Conservation (phyloP, 2,329 filamentous ascomycete genomes). For the Fusarium caatingaense region DNA sequence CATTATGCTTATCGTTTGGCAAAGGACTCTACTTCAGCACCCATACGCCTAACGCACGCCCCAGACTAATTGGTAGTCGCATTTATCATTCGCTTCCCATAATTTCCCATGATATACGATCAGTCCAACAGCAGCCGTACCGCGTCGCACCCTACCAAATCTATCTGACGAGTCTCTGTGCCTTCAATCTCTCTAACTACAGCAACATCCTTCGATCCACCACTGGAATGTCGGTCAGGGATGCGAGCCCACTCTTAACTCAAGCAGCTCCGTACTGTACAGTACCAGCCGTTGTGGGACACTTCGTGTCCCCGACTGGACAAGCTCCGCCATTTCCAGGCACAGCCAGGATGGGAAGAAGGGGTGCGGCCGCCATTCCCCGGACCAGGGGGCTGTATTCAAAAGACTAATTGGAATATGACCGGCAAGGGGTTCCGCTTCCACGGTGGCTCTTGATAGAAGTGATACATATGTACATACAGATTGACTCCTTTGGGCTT, state of each 20-base stretch:
- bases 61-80: slow-evolving; percentile 11
- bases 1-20: slow-evolving; percentile 6
- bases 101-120: slow-evolving; percentile 33
- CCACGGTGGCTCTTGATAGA: slow-evolving; percentile 43
- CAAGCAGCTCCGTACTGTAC: slow-evolving; percentile 11
- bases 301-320: slow-evolving; percentile 28
- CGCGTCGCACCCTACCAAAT: slow-evolving; percentile 37
- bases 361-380: slow-evolving; percentile 44
- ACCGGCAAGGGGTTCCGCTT: slow-evolving; percentile 49
- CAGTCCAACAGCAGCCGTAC: slow-evolving; percentile 42
- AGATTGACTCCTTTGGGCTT: slow-evolving; percentile 31
- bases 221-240: slow-evolving; percentile 49
- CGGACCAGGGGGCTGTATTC: slow-evolving; percentile 39
- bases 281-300: slow-evolving; percentile 38
- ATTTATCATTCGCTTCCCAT: slow-evolving; percentile 33
- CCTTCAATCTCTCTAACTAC: slow-evolving; percentile 49
- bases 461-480: slow-evolving; percentile 37
- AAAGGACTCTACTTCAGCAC: slow-evolving; percentile 2
- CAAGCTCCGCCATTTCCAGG: slow-evolving; percentile 43
- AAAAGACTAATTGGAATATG: slow-evolving; percentile 36
- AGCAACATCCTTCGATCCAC: slow-evolving; percentile 49
- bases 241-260: slow-evolving; percentile 42
- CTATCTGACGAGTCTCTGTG: slow-evolving; percentile 46
- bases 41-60: slow-evolving; percentile 23
- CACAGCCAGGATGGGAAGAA: slow-evolving; percentile 41